Evolutionary conservation across 164 flowering plant genomes (phyloP).

Genomic region (Santalum album): DNA sequence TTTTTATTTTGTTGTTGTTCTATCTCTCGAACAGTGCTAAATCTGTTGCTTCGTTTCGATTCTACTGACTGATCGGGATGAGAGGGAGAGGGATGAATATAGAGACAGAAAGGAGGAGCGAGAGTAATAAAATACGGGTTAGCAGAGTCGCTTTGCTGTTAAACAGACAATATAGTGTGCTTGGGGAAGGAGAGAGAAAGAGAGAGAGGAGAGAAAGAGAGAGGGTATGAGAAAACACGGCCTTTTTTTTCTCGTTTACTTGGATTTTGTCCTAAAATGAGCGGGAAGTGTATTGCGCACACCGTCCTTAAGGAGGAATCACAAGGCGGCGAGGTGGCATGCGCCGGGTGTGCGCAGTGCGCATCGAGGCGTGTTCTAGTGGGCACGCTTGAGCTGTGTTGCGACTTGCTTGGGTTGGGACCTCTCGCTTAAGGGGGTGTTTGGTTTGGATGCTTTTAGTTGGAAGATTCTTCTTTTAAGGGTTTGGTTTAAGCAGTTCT

Average conservation of each 20-base stretch:
- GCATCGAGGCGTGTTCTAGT: background rate
- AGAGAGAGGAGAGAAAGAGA: background rate
- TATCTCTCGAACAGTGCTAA: background rate
- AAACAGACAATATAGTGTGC: conserved; percentile 6
- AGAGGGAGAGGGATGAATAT: conserved; percentile 1
- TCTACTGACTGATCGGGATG: background rate
- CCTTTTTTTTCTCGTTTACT: background rate
- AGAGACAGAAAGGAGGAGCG: background rate
- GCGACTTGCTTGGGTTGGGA: too few species aligned
- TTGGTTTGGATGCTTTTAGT: too few species aligned
- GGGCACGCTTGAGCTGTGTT: background rate
- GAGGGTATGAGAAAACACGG: background rate
- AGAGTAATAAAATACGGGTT: conserved; percentile 2
- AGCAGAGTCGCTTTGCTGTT: conserved; percentile 23
- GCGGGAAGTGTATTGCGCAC: conserved; percentile 3
- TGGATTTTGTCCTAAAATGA: background rate
- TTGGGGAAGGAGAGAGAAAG: background rate
- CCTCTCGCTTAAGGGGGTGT: too few species aligned
- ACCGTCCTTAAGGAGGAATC: background rate
- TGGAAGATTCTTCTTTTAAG: too few species aligned
- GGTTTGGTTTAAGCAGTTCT: too few species aligned
- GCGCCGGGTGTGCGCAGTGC: background rate
- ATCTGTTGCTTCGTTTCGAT: conserved; percentile 3
- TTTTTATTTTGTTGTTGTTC: too few species aligned
- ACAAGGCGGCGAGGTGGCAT: background rate